phyloP scores from a whole-genome alignment of 176 grass and related monocot species.

The Oryza australiensis region DNA sequence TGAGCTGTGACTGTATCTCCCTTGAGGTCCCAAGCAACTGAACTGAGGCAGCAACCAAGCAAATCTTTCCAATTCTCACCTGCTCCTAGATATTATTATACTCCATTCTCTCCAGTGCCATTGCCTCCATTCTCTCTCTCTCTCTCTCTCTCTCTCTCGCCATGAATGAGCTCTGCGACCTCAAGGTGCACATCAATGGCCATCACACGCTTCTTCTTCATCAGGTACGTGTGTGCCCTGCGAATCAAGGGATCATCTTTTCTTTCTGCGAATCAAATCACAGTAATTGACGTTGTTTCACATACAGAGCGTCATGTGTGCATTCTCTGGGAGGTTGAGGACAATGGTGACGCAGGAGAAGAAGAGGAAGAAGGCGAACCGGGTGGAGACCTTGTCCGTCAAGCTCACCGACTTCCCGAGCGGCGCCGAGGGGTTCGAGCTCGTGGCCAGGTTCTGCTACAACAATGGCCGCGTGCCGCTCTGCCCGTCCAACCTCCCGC shows the following conservation, averaged over 20 bases:
- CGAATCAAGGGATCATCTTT: background rate
- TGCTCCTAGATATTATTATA: conserved; percentile 43
- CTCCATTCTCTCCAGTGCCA: conserved; percentile 29
- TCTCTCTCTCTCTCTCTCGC: background rate
- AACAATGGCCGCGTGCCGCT: conserved; percentile 62
- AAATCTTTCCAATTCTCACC: conserved; percentile 34
- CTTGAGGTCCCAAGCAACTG: conserved; percentile 19
- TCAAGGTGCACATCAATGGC: conserved; percentile 86
- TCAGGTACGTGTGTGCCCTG: conserved; percentile 45
- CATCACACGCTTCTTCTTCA: conserved; percentile 83
- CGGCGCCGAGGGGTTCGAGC: conserved; percentile 74
- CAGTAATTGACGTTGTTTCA: background rate
- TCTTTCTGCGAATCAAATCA: background rate
- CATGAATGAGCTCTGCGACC: conserved; percentile 89
- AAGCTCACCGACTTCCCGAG: conserved; percentile 67
- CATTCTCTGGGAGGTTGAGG: conserved; percentile 75
- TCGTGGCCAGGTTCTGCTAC: conserved; percentile 82
- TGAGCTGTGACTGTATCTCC: conserved; percentile 44
- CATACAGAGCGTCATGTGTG: conserved; percentile 66
- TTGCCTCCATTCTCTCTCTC: background rate
- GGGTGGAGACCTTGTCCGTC: conserved; percentile 24
- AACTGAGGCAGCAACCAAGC: conserved; percentile 12
- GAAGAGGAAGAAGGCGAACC: conserved; percentile 31
- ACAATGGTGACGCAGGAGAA: conserved; percentile 54
- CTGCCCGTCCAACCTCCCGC: conserved; percentile 57